These are phyloP conservation scores for Hibiscus trionum DNA, from an alignment of 345 rosid species.

Conservation along the genomic window DNA sequence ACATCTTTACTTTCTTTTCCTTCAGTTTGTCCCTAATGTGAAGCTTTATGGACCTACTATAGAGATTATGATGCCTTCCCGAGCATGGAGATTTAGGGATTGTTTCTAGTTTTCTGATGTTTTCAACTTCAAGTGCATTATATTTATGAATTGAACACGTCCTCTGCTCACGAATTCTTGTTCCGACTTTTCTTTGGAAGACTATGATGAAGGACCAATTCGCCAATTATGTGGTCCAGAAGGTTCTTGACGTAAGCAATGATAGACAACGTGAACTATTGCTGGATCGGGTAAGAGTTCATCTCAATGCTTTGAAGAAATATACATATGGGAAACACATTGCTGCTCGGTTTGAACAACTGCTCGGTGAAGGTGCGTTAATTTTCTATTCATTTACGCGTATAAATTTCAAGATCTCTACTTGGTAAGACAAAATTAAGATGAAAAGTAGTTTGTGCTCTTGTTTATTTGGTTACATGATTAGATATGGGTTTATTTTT, in stretches of 20 bases:
- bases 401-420: background rate
- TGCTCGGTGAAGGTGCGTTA: constrained; percentile 64
- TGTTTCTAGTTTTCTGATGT: background rate
- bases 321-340: constrained; percentile 98
- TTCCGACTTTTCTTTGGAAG: constrained; percentile 26
- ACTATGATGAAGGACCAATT: constrained; percentile 98
- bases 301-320: constrained; percentile 79
- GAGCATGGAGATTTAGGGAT: background rate
- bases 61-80: background rate
- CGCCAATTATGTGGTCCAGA: constrained; percentile 93
- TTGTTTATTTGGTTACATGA: background rate
- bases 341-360: constrained; percentile 86
- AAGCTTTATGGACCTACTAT: background rate
- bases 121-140: background rate
- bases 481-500: background rate
- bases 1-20: background rate
- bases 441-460: background rate
- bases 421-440: background rate
- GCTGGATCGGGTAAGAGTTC: constrained; percentile 51
- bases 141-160: background rate
- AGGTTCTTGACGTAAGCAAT: constrained; percentile 71
- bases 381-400: background rate
- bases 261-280: constrained; percentile 63
- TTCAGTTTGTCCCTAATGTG: background rate
- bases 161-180: background rate